These are phyloP conservation scores for Lanmaoa pseudosensibilis DNA, from an alignment of 768 basidiomycete species.

Conservation along the genomic window DNA sequence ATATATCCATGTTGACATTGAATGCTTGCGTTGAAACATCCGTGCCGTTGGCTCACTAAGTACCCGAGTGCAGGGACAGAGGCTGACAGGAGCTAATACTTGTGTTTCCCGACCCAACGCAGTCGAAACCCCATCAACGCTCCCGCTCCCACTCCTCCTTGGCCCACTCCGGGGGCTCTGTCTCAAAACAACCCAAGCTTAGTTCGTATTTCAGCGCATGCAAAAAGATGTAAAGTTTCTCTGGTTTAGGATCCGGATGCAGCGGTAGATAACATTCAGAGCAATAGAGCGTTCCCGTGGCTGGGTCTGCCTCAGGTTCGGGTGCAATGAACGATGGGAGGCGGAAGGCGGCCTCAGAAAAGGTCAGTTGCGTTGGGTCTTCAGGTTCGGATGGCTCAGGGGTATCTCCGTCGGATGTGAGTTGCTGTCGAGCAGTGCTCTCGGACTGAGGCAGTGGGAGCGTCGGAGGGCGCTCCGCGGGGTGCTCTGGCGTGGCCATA, in stretches of 20 bases:
- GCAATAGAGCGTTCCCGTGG: conserved; percentile 66
- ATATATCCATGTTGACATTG: no score
- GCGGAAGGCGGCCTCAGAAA: conserved; percentile 50
- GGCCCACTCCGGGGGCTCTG: conserved; percentile 90
- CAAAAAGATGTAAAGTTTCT: conserved; percentile 91
- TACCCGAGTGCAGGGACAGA: no score
- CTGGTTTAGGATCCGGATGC: conserved; percentile 90
- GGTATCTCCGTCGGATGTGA: not conserved
- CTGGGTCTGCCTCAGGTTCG: conserved; percentile 35
- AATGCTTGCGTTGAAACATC: no score
- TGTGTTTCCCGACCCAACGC: no score
- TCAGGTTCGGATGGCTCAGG: not conserved
- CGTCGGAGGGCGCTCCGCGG: not conserved
- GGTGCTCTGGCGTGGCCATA: not conserved
- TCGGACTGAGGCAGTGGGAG: not conserved
- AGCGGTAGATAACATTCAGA: conserved; percentile 90
- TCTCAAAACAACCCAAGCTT: conserved; percentile 78
- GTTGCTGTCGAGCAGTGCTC: not conserved
- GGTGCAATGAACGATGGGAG: conserved; percentile 24
- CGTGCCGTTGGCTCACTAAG: no score
- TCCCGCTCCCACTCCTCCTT: conserved; percentile 71
- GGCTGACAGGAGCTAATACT: no score
- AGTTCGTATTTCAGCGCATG: conserved; percentile 88
- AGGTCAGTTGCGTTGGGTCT: conserved; percentile 33
- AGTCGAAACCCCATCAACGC: not conserved